Evolutionary conservation across 2,329 filamentous ascomycete species (phyloP).

Genomic region (Monosporascus sp.): DNA sequence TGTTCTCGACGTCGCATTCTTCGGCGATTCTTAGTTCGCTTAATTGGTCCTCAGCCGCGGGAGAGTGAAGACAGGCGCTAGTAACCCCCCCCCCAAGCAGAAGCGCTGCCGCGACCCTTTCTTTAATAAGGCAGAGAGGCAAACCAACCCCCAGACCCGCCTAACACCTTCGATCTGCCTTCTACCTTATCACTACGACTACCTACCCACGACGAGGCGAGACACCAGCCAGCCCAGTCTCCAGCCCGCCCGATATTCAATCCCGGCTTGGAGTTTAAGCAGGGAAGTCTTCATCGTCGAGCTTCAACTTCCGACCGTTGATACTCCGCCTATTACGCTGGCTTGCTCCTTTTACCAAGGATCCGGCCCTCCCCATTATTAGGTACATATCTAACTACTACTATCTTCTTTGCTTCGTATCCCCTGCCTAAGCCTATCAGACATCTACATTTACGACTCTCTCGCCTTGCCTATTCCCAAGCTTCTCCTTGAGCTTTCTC

Average conservation of each 20-base stretch:
- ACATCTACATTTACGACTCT: too few species aligned
- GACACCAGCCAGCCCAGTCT: background rate
- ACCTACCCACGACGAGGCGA: background rate
- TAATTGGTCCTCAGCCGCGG: constrained; percentile 14
- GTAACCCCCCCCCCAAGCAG: constrained; percentile 1
- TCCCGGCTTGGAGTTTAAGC: background rate
- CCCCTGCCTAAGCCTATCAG: too few species aligned
- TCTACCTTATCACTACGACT: background rate
- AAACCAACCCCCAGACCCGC: constrained; percentile 9
- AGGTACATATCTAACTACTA: too few species aligned
- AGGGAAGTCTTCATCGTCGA: background rate
- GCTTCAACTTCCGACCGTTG: background rate
- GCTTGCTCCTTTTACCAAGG: background rate
- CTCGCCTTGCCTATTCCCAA: too few species aligned
- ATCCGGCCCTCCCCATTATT: background rate
- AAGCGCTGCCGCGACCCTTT: constrained; percentile 2
- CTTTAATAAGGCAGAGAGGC: background rate
- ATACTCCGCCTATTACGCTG: background rate
- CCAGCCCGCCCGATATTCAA: background rate
- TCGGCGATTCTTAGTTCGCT: constrained; percentile 19
- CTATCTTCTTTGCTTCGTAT: too few species aligned
- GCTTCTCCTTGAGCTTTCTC: too few species aligned
- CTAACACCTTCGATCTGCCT: constrained; percentile 9
- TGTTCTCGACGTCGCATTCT: constrained; percentile 18
- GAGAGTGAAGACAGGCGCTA: constrained; percentile 12